A percentile compares a stretch with the other conserved stretches of the same genome.
Conservation (phyloP, 345 rosid species). For the Triadica sebifera region DNA sequence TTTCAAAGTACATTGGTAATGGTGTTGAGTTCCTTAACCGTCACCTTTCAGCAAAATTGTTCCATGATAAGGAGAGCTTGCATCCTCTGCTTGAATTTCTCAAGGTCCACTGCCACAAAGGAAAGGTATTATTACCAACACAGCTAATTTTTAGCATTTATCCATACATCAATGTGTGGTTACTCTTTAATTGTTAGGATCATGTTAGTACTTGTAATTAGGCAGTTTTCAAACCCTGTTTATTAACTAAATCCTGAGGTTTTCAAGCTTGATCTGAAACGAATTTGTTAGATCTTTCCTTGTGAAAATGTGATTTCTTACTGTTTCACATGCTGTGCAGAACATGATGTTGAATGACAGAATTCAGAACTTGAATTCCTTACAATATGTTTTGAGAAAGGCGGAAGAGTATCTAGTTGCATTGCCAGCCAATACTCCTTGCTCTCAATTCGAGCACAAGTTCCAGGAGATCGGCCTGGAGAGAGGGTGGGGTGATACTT, state of each 20-base stretch:
- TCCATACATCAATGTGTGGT: no score
- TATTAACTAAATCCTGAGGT: neutral
- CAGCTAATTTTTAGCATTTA: no score
- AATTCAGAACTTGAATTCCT: conserved; percentile 57
- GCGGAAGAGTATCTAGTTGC: conserved; percentile 77
- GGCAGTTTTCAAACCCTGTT: neutral
- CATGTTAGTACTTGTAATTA: neutral
- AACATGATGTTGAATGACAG: conserved; percentile 76
- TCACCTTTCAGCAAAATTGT: conserved; percentile 88
- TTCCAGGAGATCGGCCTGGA: conserved; percentile 94
- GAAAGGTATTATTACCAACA: conserved; percentile 48
- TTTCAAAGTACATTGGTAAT: conserved; percentile 78
- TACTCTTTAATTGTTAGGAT: no score
- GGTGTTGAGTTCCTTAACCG: conserved; percentile 98
- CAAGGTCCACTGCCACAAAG: conserved; percentile 71
- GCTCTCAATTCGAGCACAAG: conserved; percentile 56
- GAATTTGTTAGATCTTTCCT: neutral
- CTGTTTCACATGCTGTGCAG: conserved; percentile 37
- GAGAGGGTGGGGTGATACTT: conserved; percentile 94
- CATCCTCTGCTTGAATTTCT: conserved; percentile 88
- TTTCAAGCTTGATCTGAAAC: neutral
- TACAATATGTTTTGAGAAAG: conserved; percentile 75
- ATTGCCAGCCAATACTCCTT: conserved; percentile 52
- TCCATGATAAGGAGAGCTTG: conserved; percentile 95
- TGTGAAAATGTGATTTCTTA: neutral